Percentiles rank a stretch among this genome's conserved stretches.
Evolutionary conservation across 768 basidiomycete genomes (phyloP).

Genomic region (Collybia sp.): DNA sequence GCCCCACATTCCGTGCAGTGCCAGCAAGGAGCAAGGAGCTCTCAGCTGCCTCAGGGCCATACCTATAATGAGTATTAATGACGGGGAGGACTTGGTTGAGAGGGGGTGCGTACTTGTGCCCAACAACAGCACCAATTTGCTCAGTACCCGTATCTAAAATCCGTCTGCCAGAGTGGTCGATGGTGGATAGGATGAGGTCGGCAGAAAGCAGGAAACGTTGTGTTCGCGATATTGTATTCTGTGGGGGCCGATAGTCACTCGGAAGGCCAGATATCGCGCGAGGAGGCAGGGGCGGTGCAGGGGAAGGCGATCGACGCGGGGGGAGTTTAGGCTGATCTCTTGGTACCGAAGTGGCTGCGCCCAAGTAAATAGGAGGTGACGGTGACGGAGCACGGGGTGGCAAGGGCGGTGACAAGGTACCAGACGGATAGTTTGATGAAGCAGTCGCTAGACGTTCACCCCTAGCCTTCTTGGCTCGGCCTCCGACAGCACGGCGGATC

Average conservation of each 20-base stretch:
- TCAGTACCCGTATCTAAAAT: slow-evolving; percentile 47
- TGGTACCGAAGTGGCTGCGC: slow-evolving; percentile 1
- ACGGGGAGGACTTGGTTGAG: not conserved
- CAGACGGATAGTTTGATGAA: slow-evolving; percentile 5
- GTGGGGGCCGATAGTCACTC: not conserved
- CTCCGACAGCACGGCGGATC: slow-evolving; percentile 53
- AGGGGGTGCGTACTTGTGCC: slow-evolving; percentile 43
- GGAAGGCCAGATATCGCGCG: slow-evolving; percentile 3
- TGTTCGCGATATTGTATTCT: slow-evolving; percentile 27
- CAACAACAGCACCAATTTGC: slow-evolving; percentile 43
- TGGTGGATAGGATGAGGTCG: slow-evolving; percentile 61
- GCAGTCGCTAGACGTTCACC: slow-evolving; percentile 11
- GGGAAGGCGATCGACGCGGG: slow-evolving; percentile 23
- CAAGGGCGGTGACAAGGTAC: slow-evolving; percentile 8
- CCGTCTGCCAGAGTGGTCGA: slow-evolving; percentile 53
- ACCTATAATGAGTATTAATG: slow-evolving; percentile 25
- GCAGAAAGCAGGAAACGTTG: slow-evolving; percentile 54
- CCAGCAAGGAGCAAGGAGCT: slow-evolving; percentile 56
- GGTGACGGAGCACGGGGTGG: slow-evolving; percentile 16
- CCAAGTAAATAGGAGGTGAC: slow-evolving; percentile 12
- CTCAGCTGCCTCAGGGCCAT: slow-evolving; percentile 60
- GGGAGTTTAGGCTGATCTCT: slow-evolving; percentile 25
- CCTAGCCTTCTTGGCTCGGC: slow-evolving; percentile 28
- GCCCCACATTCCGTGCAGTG: slow-evolving; percentile 63
- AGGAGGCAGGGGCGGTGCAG: slow-evolving; percentile 29